Evolutionary conservation across 2,329 filamentous ascomycete genomes (phyloP).

Genomic region (Penicillium sp.): DNA sequence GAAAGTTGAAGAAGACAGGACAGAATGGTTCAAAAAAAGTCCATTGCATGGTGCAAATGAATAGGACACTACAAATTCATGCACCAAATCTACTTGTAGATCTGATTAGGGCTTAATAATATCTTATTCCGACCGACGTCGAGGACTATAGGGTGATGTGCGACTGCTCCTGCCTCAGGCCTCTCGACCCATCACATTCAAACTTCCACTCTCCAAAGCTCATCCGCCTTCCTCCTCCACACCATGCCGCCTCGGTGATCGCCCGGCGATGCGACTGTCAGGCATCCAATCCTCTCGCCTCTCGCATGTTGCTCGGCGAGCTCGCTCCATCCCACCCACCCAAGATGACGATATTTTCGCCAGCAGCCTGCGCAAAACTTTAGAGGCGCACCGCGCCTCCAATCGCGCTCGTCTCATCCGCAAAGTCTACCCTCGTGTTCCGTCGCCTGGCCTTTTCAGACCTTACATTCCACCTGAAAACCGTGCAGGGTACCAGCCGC

Average conservation of each 20-base stretch:
- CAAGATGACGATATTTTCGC: conserved; percentile 31
- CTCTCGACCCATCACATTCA: not conserved
- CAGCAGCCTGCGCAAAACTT: conserved; percentile 40
- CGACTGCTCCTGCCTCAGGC: not conserved
- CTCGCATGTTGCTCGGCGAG: conserved; percentile 10
- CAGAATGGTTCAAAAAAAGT: not conserved
- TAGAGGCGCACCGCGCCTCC: conserved; percentile 43
- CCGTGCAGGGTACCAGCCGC: conserved; percentile 15
- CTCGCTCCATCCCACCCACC: conserved; percentile 11
- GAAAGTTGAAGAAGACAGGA: not conserved
- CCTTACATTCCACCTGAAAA: conserved; percentile 19
- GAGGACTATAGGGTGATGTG: too few species aligned
- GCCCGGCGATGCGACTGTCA: conserved; percentile 28
- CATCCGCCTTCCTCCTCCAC: conserved; percentile 9
- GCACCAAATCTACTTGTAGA: too few species aligned
- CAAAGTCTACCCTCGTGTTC: conserved; percentile 25
- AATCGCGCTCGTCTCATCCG: conserved; percentile 42
- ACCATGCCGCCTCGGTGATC: conserved; percentile 17
- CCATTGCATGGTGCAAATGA: not conserved
- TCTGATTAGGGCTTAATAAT: too few species aligned
- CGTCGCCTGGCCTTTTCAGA: conserved; percentile 17
- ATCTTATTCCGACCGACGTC: too few species aligned
- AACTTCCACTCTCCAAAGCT: not conserved
- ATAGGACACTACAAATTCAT: not conserved
- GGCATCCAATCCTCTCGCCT: conserved; percentile 16